Percentiles rank a stretch among this genome's conserved stretches.
Evolutionary conservation across 2,329 filamentous ascomycete species (phyloP).

Genomic region (Pseudocercospora fijiensis): DNA sequence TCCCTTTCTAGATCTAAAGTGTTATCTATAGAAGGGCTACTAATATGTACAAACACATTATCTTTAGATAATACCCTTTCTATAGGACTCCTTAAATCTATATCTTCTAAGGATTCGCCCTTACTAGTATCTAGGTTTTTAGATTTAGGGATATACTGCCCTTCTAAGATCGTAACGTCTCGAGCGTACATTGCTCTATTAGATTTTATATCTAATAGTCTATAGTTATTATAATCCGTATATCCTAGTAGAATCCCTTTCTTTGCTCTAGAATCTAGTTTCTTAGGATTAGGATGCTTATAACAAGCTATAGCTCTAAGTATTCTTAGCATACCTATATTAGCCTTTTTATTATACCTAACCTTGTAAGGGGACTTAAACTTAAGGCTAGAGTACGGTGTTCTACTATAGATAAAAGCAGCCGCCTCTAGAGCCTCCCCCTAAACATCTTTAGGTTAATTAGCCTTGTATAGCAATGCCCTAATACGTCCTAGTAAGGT

Average conservation of each 20-base stretch:
- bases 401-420: background rate
- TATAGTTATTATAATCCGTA: slow-evolving; percentile 6
- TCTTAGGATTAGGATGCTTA: background rate
- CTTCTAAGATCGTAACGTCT: too few species aligned
- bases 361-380: background rate
- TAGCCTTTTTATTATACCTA: background rate
- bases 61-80: background rate
- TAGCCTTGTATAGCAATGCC: background rate
- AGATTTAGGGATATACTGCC: too few species aligned
- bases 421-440: background rate
- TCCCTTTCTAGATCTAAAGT: too few species aligned
- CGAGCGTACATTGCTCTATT: background rate
- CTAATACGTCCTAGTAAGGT: background rate
- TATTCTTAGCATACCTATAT: background rate
- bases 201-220: slow-evolving; percentile 7
- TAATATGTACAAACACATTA: background rate
- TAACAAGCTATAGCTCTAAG: slow-evolving; percentile 1
- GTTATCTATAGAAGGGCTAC: background rate
- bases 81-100: background rate
- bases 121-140: too few species aligned
- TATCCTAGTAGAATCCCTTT: slow-evolving; percentile 6
- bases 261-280: slow-evolving; percentile 1
- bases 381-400: background rate
- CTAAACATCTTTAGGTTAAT: background rate
- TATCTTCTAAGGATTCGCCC: background rate